A percentile compares a stretch with the other conserved stretches of the same genome.
These are phyloP conservation scores for Colletotrichum liriopes DNA, from an alignment of 2,329 filamentous ascomycete genomes.

Conservation along the genomic window DNA sequence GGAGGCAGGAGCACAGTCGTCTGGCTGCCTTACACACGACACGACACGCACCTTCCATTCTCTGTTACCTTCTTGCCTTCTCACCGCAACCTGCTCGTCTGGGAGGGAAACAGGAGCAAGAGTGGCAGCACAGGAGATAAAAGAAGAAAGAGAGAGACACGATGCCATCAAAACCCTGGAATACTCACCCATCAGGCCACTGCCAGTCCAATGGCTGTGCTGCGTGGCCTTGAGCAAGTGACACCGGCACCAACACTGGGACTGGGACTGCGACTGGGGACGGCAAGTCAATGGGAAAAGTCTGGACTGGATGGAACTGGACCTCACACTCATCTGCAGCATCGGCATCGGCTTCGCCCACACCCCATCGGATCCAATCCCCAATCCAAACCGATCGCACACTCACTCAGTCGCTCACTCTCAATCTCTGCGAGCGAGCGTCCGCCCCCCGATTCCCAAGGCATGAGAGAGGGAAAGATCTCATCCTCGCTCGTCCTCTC, in stretches of 20 bases:
- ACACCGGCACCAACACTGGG: neutral
- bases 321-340: slow-evolving; percentile 3
- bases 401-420: slow-evolving; percentile 5
- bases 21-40: neutral
- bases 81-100: neutral
- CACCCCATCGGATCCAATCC: slow-evolving; percentile 14
- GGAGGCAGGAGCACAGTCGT: slow-evolving; percentile 3
- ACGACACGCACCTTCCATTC: neutral
- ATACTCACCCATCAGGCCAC: too few species aligned
- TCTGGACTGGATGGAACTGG: slow-evolving; percentile 1
- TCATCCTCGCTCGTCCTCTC: slow-evolving; percentile 6
- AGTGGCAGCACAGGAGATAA: too few species aligned
- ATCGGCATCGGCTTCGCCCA: slow-evolving; percentile 21
- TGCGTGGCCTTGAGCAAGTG: neutral
- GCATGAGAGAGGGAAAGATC: neutral
- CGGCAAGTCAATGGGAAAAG: slow-evolving; percentile 2
- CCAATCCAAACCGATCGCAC: slow-evolving; percentile 1
- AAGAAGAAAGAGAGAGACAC: neutral
- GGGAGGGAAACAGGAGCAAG: too few species aligned
- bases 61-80: neutral
- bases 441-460: slow-evolving; percentile 3
- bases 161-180: too few species aligned
- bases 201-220: neutral
- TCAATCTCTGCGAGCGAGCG: neutral
- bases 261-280: neutral